These are phyloP conservation scores for Adansonia digitata DNA, from an alignment of 345 rosid genomes.

Conservation along the genomic window DNA sequence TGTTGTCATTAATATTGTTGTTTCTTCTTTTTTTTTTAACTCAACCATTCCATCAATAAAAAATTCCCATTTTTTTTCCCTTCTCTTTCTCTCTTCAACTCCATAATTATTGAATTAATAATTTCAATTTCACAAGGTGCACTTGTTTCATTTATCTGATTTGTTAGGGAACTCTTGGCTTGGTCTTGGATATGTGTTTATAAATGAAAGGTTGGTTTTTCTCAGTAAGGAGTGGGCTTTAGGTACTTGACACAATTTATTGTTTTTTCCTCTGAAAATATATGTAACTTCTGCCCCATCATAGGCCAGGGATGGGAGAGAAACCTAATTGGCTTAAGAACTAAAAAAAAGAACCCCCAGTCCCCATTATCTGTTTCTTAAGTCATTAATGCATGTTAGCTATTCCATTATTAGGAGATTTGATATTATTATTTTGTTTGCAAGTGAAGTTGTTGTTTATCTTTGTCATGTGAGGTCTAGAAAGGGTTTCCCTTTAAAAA, in stretches of 20 bases:
- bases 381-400: not conserved
- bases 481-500: not conserved
- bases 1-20: slow-evolving; percentile 40
- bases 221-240: slow-evolving; percentile 18
- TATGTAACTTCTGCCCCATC: slow-evolving; percentile 3
- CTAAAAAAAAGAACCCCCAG: not conserved
- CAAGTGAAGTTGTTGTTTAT: slow-evolving; percentile 6
- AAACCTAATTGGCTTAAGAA: slow-evolving; percentile 3
- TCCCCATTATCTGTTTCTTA: not conserved
- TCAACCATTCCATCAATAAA: slow-evolving; percentile 48
- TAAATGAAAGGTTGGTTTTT: slow-evolving; percentile 30
- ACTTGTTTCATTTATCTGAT: not conserved
- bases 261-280: not conserved
- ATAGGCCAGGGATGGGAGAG: not conserved
- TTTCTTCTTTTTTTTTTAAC: slow-evolving; percentile 19
- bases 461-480: slow-evolving; percentile 14
- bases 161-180: not conserved
- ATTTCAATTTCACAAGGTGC: not conserved
- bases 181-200: slow-evolving; percentile 10
- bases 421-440: slow-evolving; percentile 6
- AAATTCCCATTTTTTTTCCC: slow-evolving; percentile 26
- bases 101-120: not conserved
- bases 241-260: slow-evolving; percentile 36
- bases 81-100: not conserved
- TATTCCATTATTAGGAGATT: not conserved